A percentile compares a stretch with the other conserved stretches of the same genome.
Conservation (phyloP, 148 eudicot species). For the Fagopyrum esculentum region DNA sequence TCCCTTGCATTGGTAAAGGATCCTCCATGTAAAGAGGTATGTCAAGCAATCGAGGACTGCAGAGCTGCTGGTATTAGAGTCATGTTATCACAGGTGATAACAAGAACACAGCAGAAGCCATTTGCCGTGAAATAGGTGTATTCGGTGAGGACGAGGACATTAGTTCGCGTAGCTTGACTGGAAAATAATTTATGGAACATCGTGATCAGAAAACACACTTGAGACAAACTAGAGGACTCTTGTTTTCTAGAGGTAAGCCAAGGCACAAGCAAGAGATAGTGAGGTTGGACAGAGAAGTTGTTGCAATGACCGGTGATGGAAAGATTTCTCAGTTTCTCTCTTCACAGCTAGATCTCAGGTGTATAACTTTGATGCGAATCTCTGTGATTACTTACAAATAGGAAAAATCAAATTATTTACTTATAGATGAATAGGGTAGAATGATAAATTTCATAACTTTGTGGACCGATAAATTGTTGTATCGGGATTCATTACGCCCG, state of each 20-base stretch:
- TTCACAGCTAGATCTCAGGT: constrained; percentile 11
- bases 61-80: constrained; percentile 47
- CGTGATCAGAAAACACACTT: constrained; percentile 27
- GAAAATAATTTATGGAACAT: constrained; percentile 39
- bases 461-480: no score
- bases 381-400: constrained; percentile 38
- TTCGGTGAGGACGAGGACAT: constrained; percentile 34
- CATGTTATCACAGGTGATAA: constrained; percentile 49
- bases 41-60: constrained; percentile 39
- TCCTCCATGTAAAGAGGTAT: constrained; percentile 49
- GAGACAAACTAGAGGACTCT: constrained; percentile 39
- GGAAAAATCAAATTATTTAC: constrained; percentile 27
- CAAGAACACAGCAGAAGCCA: constrained; percentile 50
- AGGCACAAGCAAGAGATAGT: constrained; percentile 54
- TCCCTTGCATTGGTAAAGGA: constrained; percentile 22
- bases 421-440: no score
- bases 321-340: constrained; percentile 30
- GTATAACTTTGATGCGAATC: constrained; percentile 19
- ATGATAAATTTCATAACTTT: no score
- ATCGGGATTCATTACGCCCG: no score
- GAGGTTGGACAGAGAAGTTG: constrained; percentile 44
- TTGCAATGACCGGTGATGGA: constrained; percentile 61
- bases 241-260: constrained; percentile 54
- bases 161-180: constrained; percentile 33
- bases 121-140: constrained; percentile 50